Evolutionary conservation across 306 rosid species (phyloP), one percentile per base, ranked within the genome.

Genomic region (Fragaria ananassa): DNA sequence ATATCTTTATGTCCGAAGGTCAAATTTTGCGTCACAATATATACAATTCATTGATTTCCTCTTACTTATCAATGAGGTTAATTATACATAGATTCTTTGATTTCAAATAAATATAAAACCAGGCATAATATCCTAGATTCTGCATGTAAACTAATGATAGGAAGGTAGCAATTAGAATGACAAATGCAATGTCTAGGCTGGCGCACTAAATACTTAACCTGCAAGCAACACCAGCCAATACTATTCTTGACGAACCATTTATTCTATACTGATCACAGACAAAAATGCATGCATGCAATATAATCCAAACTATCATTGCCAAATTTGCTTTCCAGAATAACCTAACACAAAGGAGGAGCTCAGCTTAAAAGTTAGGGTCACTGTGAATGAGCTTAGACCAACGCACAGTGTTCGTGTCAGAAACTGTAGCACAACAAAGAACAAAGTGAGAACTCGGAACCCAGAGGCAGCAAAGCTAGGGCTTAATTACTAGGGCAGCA

Each of bases 381-480:
- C 3, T 14, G 13, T 44, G 47, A 8, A 61, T 18, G 6, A 61
- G 41, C 21, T 56, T 41, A 23, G 45, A 60, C 45, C 44, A 9
- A 39, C 17, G 25, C 31, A 11, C 41, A 42, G 69, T 17, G 42
- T 8, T 39, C 5, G n/a, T 44, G 57, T 46, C 58, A 57, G 76
- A 73, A 58, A 27, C 61, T 21, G 63, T 35, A 19, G 63, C 47
- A 34, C 34, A 71, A 50, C 19, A 71, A 39, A 71, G 46, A 19
- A 10, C 63, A 71, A 71, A 39, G 58, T 12, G 6, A 70, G 60
- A 70, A 70, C 23, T 65, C 17, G 41, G 29, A 65, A 10, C 25
- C n/a, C 70, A 65, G 70, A 65, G 37, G 44, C 14, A 63, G 68
- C 68, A 63, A 51, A 60, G 68, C 68, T 62, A 62, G 44, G 68